Base-by-base conservation (phyloP, 2,329 filamentous ascomycete genomes). In the Fusarium sp. region DNA sequence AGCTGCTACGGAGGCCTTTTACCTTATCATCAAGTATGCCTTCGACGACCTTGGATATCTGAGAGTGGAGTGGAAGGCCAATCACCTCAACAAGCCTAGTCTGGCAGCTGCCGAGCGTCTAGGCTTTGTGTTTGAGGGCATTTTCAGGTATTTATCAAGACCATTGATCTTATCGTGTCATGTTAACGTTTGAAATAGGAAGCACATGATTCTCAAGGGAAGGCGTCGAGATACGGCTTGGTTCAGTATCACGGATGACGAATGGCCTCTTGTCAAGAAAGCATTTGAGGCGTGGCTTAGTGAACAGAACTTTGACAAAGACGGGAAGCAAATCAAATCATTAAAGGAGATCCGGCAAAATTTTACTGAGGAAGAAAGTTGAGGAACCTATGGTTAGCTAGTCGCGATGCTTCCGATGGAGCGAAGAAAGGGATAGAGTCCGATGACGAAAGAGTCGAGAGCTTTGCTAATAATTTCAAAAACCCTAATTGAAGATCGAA, bases 11-110 rank as follows among this genome's bases (percentile, higher is more conserved):
- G 88, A 90, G 73, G 81, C 83, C 0, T 80, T 86, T 62, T 89
- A 85, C 62, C 77, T 90, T 2, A 73, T 89, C n/a, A 80, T 86
- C 43, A 78, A 78, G 37, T 79, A 87, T 55, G 82, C 82, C 0
- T 86, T 90, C 67, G 71, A 85, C 5, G 79, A 81, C 3, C 72
- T 90, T 22, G 81, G 83, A 0, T 88, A 87, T 71, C 75, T 83
- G 5, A 79, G 88, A 9, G 82, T 89, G 6, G 88, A 90, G 74
- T 91, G 89, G 88, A 91, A 90, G 70, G 87, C 86, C 53, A 83
- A 90, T 71, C 68, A 80, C 17, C 76, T 87, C 13, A 91, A 91
- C 71, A 78, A 69, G 35, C 78, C 83, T 1, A 88, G 86, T 44
- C 77, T 81, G 15, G 77, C 81, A 6, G 88, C 88, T 0, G 89